A percentile compares a stretch with the other conserved stretches of the same genome.
phyloP scores from a whole-genome alignment of 306 rosid genomes.

The Ormosia semicastrata region DNA sequence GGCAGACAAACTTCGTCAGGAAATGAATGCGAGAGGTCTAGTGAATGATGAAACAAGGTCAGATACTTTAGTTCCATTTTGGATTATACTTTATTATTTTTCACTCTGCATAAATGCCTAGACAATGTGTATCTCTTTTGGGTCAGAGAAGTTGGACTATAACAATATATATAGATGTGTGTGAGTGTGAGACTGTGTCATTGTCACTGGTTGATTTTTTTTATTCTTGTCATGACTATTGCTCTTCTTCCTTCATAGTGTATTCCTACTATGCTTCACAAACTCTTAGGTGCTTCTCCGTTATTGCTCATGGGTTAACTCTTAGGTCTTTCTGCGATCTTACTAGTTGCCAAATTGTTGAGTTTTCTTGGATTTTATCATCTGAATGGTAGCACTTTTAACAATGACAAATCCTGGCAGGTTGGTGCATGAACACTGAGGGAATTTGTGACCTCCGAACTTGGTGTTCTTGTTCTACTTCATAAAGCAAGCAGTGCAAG shows the following conservation, averaged over 20 bases:
- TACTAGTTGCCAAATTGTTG: not conserved
- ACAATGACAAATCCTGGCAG: slow-evolving; percentile 23
- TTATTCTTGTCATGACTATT: not conserved
- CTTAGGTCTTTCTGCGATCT: not conserved
- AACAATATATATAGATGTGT: not conserved
- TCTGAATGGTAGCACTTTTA: not conserved
- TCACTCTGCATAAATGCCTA: not conserved
- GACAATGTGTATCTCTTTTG: not conserved
- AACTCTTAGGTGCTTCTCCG: not conserved
- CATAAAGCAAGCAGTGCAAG: not conserved
- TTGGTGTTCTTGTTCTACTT: not conserved
- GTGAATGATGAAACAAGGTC: slow-evolving; percentile 26
- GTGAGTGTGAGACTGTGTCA: not conserved
- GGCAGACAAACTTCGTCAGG: slow-evolving; percentile 33
- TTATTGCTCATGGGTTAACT: not conserved
- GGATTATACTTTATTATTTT: not conserved
- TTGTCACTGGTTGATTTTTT: not conserved
- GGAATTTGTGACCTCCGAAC: slow-evolving; percentile 8
- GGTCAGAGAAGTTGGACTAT: slow-evolving; percentile 2
- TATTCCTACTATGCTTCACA: not conserved
- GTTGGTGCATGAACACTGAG: slow-evolving; percentile 6
- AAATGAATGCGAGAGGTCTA: slow-evolving; percentile 33
- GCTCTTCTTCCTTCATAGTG: not conserved
- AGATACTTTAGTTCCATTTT: not conserved
- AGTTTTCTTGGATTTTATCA: not conserved